Conservation (phyloP, 257 asterid species). For the Plantago ovata region DNA sequence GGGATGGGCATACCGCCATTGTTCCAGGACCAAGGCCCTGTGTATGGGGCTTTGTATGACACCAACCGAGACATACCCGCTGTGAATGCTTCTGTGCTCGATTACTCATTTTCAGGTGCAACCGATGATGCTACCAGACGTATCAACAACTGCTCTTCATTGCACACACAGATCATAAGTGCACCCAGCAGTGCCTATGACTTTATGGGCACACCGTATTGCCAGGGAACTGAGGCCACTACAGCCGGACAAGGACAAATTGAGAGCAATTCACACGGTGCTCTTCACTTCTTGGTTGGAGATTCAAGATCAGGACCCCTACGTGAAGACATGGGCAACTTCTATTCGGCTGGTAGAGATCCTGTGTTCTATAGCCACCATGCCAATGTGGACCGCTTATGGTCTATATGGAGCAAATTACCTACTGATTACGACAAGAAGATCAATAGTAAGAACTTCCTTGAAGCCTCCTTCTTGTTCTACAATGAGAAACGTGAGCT, state of each 20-base stretch:
- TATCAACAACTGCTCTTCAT: constrained; percentile 24
- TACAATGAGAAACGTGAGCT: constrained; percentile 24
- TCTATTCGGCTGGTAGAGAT: constrained; percentile 29
- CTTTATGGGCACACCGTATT: constrained; percentile 29
- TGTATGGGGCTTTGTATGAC: constrained; percentile 14
- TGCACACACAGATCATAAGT: constrained; percentile 35
- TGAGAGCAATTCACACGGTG: constrained; percentile 35
- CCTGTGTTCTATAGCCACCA: constrained; percentile 32
- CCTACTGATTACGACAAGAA: constrained; percentile 2
- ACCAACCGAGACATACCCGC: constrained; percentile 7
- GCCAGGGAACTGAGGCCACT: constrained; percentile 9
- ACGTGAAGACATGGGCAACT: constrained; percentile 31
- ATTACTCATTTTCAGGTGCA: constrained; percentile 13
- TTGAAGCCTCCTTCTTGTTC: constrained; percentile 21
- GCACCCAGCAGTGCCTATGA: constrained; percentile 18
- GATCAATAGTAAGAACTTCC: constrained; percentile 11
- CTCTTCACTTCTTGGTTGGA: constrained; percentile 27
- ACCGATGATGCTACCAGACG: constrained; percentile 20
- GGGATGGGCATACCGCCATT: constrained; percentile 37
- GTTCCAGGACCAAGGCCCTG: too few relatives aligned
- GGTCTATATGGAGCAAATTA: constrained; percentile 23
- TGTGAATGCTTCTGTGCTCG: constrained; percentile 9
- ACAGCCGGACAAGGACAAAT: constrained; percentile 20
- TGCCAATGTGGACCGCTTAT: constrained; percentile 28
- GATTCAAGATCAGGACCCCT: constrained; percentile 15